phyloP scores from a whole-genome alignment of 805 yeast species.

The Myxozyma neotropica region DNA sequence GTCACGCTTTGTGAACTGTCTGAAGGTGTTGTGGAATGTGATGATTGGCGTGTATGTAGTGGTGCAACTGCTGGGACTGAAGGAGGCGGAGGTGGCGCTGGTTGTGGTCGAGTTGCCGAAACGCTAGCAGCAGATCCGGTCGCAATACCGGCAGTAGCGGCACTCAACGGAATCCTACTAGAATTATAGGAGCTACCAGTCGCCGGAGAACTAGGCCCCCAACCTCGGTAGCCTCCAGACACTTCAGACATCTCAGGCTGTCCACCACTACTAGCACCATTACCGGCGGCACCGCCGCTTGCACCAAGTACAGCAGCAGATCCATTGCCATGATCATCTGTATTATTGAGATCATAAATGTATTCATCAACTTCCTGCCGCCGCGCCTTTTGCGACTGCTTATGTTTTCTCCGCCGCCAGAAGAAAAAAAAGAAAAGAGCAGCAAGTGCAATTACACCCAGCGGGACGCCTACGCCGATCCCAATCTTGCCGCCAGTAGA shows the following conservation, averaged over 20 bases:
- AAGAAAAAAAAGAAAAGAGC: conserved; percentile 7
- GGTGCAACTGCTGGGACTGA: background rate
- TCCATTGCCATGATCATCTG: conserved; percentile 6
- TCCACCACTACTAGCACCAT: background rate
- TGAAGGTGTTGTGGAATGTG: background rate
- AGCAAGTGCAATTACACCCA: conserved; percentile 25
- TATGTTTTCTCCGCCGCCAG: conserved; percentile 12
- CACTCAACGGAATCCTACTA: background rate
- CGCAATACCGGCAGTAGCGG: background rate
- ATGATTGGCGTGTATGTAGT: background rate
- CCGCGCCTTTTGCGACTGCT: conserved; percentile 1
- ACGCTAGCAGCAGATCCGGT: background rate
- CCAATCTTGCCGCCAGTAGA: conserved; percentile 33
- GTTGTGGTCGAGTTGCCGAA: background rate
- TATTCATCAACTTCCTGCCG: conserved; percentile 26
- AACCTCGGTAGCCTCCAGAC: conserved; percentile 26
- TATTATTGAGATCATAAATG: conserved; percentile 13
- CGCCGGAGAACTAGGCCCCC: conserved; percentile 27
- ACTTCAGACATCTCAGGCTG: conserved; percentile 19
- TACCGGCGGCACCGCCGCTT: background rate
- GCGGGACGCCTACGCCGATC: conserved; percentile 30
- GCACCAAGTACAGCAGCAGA: background rate
- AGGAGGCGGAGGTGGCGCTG: background rate
- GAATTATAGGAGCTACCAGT: background rate
- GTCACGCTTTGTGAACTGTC: conserved; percentile 2